A percentile compares a stretch with the other conserved stretches of the same genome.
Conservation (phyloP, 2,329 filamentous ascomycete species). For the Penicillium frequentans region DNA sequence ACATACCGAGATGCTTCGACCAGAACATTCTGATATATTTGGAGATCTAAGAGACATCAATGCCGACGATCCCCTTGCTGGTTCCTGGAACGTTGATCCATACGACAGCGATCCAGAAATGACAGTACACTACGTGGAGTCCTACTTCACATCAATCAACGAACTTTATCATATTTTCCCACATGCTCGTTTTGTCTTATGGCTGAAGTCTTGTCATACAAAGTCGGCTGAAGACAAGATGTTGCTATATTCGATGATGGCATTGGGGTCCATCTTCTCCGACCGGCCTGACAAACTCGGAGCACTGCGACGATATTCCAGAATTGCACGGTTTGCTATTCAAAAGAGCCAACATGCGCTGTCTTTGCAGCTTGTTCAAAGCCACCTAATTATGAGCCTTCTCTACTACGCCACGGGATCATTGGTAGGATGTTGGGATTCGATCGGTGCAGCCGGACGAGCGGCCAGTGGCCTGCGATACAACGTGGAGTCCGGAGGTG, state of each 20-base stretch:
- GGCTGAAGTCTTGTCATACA: slow-evolving; percentile 51
- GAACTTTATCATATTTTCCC: slow-evolving; percentile 59
- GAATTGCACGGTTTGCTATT: slow-evolving; percentile 60
- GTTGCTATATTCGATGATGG: slow-evolving; percentile 61
- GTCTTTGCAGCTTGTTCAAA: slow-evolving; percentile 66
- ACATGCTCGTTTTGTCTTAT: slow-evolving; percentile 52
- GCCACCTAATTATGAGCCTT: slow-evolving; percentile 64
- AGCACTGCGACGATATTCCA: slow-evolving; percentile 51
- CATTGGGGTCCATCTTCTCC: slow-evolving; percentile 58
- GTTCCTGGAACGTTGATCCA: slow-evolving; percentile 55
- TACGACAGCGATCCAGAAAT: slow-evolving; percentile 51
- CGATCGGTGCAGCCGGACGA: slow-evolving; percentile 62
- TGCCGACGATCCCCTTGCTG: slow-evolving; percentile 30
- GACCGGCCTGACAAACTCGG: slow-evolving; percentile 44
- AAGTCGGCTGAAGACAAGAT: slow-evolving; percentile 58
- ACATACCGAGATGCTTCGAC: slow-evolving; percentile 14
- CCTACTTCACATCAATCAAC: slow-evolving; percentile 60
- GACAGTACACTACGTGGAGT: slow-evolving; percentile 53
- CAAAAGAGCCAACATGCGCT: slow-evolving; percentile 53
- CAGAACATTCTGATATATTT: slow-evolving; percentile 33
- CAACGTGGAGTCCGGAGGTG: slow-evolving; percentile 60
- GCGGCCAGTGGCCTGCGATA: slow-evolving; percentile 61
- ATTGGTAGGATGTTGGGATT: slow-evolving; percentile 63
- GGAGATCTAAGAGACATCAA: slow-evolving; percentile 31
- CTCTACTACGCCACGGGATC: slow-evolving; percentile 65